Conservation (phyloP, 148 eudicot genomes). For the Silene conica region DNA sequence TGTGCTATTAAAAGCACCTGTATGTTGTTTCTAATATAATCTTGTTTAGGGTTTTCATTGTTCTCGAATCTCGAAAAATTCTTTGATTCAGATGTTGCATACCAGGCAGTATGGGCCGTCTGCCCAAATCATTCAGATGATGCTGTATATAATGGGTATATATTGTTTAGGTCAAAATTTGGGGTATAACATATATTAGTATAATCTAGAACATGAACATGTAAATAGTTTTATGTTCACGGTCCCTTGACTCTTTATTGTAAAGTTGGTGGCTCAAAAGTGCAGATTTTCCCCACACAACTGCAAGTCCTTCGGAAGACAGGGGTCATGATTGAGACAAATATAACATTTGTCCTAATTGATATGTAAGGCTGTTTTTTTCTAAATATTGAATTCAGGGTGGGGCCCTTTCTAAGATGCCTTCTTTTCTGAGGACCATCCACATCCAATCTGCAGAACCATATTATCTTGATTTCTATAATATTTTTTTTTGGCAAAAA, state of each 20-base stretch:
- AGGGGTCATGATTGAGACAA: slow-evolving; percentile 20
- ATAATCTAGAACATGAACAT: background rate
- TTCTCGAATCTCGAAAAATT: no score
- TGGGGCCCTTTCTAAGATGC: slow-evolving; percentile 17
- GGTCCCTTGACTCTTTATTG: background rate
- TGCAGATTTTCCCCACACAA: slow-evolving; percentile 3
- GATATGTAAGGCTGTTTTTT: slow-evolving; percentile 16
- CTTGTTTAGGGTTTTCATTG: no score
- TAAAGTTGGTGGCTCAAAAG: background rate
- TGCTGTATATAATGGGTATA: background rate
- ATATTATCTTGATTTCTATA: slow-evolving; percentile 19
- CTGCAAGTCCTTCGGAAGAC: background rate
- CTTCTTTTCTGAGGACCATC: slow-evolving; percentile 27
- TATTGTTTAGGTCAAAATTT: no score
- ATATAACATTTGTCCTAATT: background rate
- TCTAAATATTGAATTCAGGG: background rate
- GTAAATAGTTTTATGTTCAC: background rate
- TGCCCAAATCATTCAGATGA: no score
- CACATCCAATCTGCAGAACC: slow-evolving; percentile 28
- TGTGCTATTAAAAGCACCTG: no score
- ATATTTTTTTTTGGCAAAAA: background rate
- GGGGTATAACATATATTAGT: no score
- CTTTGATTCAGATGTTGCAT: no score
- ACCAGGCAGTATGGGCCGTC: no score
- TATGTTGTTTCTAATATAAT: no score